phyloP scores from a whole-genome alignment of 805 yeast species.

The Candida insectalens region DNA sequence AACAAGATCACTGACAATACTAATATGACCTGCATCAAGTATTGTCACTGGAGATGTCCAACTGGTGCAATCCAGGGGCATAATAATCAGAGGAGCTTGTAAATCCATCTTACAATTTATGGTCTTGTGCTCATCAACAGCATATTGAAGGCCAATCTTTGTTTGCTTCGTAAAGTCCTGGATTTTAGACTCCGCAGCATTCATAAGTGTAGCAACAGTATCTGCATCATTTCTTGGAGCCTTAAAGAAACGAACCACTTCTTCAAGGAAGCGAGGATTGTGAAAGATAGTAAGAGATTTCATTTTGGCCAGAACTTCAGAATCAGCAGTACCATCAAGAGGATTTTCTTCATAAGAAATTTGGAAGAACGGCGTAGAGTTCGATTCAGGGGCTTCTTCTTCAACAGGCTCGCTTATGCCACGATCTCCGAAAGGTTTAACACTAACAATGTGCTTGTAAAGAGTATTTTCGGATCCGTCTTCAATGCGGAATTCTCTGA shows the following conservation, averaged over 20 bases:
- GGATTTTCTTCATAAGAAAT: slow-evolving; percentile 83
- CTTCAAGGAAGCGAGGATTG: slow-evolving; percentile 76
- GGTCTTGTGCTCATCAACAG: slow-evolving; percentile 91
- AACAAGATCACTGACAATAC: slow-evolving; percentile 71
- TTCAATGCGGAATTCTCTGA: slow-evolving; percentile 75
- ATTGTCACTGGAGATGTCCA: slow-evolving; percentile 85
- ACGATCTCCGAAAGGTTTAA: slow-evolving; percentile 45
- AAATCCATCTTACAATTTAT: slow-evolving; percentile 76
- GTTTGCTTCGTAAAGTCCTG: slow-evolving; percentile 88
- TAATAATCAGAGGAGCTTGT: slow-evolving; percentile 84
- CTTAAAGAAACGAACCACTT: slow-evolving; percentile 63
- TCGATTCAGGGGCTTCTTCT: slow-evolving; percentile 7
- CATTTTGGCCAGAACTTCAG: slow-evolving; percentile 61
- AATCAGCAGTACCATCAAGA: slow-evolving; percentile 73
- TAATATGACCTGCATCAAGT: slow-evolving; percentile 92
- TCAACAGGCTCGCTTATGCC: slow-evolving; percentile 19
- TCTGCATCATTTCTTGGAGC: slow-evolving; percentile 83
- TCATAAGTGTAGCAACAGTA: slow-evolving; percentile 82
- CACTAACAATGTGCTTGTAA: slow-evolving; percentile 84
- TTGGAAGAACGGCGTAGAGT: slow-evolving; percentile 63
- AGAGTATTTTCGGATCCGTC: slow-evolving; percentile 75
- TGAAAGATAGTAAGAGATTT: slow-evolving; percentile 86
- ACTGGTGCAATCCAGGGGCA: slow-evolving; percentile 73
- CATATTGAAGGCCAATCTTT: slow-evolving; percentile 84
- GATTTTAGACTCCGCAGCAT: slow-evolving; percentile 91